Base-by-base conservation (phyloP, 768 basidiomycete species). In the Suillus spraguei region DNA sequence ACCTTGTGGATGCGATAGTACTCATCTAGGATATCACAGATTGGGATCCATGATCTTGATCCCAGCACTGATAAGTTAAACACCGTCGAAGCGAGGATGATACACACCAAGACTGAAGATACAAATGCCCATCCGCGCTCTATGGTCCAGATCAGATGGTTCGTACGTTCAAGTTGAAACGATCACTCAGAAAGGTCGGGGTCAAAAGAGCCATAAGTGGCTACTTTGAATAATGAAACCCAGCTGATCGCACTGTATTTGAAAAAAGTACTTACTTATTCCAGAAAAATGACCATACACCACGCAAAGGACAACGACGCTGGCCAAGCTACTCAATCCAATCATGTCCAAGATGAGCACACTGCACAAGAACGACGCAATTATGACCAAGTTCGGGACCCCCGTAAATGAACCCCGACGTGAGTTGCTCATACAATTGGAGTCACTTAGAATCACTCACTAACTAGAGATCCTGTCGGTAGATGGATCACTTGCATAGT, bases 221-320 rank as follows among this genome's bases (percentile, higher is more conserved):
- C 80, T 79, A 11, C 35, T 5, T 0, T 17, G 0, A 3, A 24
- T 7, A 17, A 36, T 46, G 44, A 44, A 22, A n/a, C 11, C 7
- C 41, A 7, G 47, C 50, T 66, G 36, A 1, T 2, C 3, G 8
- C 17, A 42, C 17, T 1, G 3, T 41, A 41, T 16, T 2, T 5
- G 17, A 6, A 8, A 9, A 44, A 44, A 20, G n/a, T 32, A 7
- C 78, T n/a, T 54, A 81, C 80, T 73, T 5, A 76, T 74, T 4
- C 84, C 85, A n/a, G 77, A 78, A 65, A 83, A 81, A 56, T 84
- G 71, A 0, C 85, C 85, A 63, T 81, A 86, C 13, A 85, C 62
- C 17, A 80, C 61, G 7, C 79, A 79, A 44, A 85, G 79, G 9
- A 78, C 65, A 5, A 83, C 70, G 11, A 80, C 78, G 14, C 80